These are phyloP conservation scores for Ormosia emarginata DNA, from an alignment of 306 rosid species.

Conservation along the genomic window DNA sequence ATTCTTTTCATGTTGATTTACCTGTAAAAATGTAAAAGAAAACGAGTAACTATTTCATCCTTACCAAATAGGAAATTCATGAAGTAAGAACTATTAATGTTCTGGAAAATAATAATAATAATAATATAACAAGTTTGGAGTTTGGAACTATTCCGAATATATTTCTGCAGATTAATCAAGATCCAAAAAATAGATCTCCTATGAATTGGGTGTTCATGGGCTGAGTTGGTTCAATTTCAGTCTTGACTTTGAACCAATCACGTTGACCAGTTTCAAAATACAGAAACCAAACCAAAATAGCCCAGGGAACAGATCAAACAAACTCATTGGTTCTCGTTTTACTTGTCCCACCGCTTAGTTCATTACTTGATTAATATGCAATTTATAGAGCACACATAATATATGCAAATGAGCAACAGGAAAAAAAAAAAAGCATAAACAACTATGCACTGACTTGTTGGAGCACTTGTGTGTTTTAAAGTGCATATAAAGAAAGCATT, in stretches of 20 bases:
- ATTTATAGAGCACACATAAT: too few relatives aligned
- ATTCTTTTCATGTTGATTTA: conserved; percentile 49
- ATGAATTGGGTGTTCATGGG: not conserved
- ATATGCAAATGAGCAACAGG: too few relatives aligned
- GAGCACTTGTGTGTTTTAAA: too few relatives aligned
- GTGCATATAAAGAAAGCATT: too few relatives aligned
- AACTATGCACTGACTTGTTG: too few relatives aligned
- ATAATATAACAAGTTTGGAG: not conserved
- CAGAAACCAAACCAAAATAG: too few relatives aligned
- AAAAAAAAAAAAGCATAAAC: too few relatives aligned
- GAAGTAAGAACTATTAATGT: not conserved
- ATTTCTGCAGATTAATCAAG: not conserved
- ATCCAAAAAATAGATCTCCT: not conserved
- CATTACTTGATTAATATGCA: too few relatives aligned
- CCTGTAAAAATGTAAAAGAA: conserved; percentile 44
- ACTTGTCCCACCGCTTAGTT: too few relatives aligned
- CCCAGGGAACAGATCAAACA: too few relatives aligned
- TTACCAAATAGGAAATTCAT: not conserved
- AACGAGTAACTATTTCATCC: conserved; percentile 5
- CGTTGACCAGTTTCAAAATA: too few relatives aligned
- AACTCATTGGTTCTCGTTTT: too few relatives aligned
- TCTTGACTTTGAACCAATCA: not conserved
- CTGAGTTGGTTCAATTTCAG: not conserved
- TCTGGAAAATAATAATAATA: not conserved
- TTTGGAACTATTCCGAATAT: not conserved